phyloP scores from a whole-genome alignment of 129 eudicot species.

The Artemisia argyi region DNA sequence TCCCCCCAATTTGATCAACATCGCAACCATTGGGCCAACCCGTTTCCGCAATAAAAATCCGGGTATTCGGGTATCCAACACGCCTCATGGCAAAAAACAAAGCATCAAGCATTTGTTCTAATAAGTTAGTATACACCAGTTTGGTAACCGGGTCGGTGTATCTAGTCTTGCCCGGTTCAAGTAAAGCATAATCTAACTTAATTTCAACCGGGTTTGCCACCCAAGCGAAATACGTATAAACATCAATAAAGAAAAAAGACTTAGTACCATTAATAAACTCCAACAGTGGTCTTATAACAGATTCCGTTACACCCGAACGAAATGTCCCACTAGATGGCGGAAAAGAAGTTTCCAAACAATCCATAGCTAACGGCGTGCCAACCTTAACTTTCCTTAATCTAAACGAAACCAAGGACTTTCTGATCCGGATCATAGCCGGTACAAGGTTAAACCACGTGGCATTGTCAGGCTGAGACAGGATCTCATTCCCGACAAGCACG shows the following conservation, averaged over 20 bases:
- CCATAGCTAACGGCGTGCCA: conserved; percentile 74
- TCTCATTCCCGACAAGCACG: conserved; percentile 78
- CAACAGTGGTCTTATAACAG: conserved; percentile 55
- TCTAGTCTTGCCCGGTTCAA: conserved; percentile 28
- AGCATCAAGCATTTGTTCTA: conserved; percentile 88
- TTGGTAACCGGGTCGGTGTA: conserved; percentile 57
- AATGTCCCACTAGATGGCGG: conserved; percentile 76
- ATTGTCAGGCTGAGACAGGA: conserved; percentile 50
- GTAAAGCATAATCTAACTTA: conserved; percentile 57
- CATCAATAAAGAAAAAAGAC: conserved; percentile 69
- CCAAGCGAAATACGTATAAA: conserved; percentile 73
- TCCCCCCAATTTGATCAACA: conserved; percentile 68
- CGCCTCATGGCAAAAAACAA: conserved; percentile 58
- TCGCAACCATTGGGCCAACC: conserved; percentile 97
- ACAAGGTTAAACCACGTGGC: conserved; percentile 65
- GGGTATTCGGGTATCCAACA: conserved; percentile 63
- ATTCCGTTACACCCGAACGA: conserved; percentile 42
- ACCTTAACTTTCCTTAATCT: conserved; percentile 53
- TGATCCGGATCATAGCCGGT: conserved; percentile 66
- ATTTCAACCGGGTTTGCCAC: conserved; percentile 41
- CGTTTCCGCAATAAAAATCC: conserved; percentile 73
- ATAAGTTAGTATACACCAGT: conserved; percentile 50
- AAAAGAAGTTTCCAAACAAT: conserved; percentile 52
- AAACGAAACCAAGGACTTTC: conserved; percentile 33
- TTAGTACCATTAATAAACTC: conserved; percentile 58